Evolutionary conservation across 805 yeast species (phyloP).

Genomic region (Clavispora fructus): DNA sequence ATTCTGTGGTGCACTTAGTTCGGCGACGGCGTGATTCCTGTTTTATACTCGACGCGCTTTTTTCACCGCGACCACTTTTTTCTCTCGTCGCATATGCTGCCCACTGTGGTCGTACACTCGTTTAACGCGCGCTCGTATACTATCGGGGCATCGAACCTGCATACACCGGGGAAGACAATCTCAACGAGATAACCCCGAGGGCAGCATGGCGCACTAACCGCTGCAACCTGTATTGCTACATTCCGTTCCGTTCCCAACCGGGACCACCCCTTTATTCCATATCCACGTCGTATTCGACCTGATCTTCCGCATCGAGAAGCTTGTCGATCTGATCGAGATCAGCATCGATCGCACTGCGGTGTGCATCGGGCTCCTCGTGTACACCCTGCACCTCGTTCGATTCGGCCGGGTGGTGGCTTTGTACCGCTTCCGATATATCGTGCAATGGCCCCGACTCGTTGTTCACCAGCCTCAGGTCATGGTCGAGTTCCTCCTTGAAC

Average conservation of each 20-base stretch:
- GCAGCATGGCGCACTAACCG: no score
- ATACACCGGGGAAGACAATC: no score
- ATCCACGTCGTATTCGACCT: constrained; percentile 32
- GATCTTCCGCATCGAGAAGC: constrained; percentile 33
- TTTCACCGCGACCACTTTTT: background rate
- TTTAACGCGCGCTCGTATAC: constrained; percentile 4
- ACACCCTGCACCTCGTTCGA: background rate
- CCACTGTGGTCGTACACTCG: constrained; percentile 13
- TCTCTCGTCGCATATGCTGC: constrained; percentile 3
- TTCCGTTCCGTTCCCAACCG: no score
- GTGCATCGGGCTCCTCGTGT: background rate
- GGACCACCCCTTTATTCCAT: constrained; percentile 13
- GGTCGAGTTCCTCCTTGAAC: background rate
- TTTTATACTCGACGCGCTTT: constrained; percentile 1
- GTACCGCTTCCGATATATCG: no score
- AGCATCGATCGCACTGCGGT: constrained; percentile 1
- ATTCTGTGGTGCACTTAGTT: background rate
- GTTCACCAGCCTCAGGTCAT: background rate
- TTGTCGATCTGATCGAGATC: constrained; percentile 28
- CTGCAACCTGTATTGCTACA: no score
- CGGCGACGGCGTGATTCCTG: background rate
- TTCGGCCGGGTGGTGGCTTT: background rate
- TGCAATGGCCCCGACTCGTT: background rate
- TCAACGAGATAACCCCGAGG: no score
- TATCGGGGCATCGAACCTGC: no score